Percentiles rank a stretch among this genome's conserved stretches.
Conservation (phyloP, 805 yeast genomes). For the Ogataea salicorniae region DNA sequence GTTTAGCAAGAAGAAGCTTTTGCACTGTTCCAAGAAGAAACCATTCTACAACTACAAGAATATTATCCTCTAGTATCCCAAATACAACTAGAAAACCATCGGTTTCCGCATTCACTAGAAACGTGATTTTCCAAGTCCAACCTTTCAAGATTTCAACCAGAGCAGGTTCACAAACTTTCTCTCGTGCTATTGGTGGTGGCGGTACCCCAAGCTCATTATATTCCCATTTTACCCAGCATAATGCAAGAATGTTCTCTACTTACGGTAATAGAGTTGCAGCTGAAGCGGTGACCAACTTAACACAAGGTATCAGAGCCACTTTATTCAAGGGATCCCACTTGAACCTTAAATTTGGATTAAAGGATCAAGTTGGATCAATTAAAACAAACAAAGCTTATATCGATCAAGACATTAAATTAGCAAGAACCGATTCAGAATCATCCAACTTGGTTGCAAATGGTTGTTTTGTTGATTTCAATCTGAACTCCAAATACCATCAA, state of each 20-base stretch:
- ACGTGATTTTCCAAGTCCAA: constrained; percentile 22
- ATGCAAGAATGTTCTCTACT: constrained; percentile 35
- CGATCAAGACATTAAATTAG: constrained; percentile 29
- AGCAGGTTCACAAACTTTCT: constrained; percentile 14
- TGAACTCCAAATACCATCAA: constrained; percentile 26
- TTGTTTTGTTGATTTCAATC: constrained; percentile 52
- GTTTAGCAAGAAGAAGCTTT: constrained; percentile 20
- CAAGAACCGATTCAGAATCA: constrained; percentile 29
- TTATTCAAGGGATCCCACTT: constrained; percentile 29
- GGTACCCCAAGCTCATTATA: constrained; percentile 30
- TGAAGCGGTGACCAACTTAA: constrained; percentile 56
- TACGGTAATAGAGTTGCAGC: constrained; percentile 37
- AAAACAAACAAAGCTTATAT: constrained; percentile 26
- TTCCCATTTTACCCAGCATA: constrained; percentile 31
- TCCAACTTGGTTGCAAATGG: constrained; percentile 31
- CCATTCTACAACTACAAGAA: constrained; percentile 10
- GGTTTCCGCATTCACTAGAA: constrained; percentile 14
- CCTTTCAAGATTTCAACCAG: constrained; percentile 24
- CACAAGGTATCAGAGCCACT: constrained; percentile 40
- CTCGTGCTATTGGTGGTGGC: constrained; percentile 15
- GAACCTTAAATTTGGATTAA: constrained; percentile 15
- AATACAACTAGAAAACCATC: constrained; percentile 7
- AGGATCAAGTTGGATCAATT: constrained; percentile 15
- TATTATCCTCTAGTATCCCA: constrained; percentile 5
- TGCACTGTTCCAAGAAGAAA: constrained; percentile 21